A percentile compares a stretch with the other conserved stretches of the same genome.
Conservation (phyloP, 768 basidiomycete species). For the Boletus subparvulus region DNA sequence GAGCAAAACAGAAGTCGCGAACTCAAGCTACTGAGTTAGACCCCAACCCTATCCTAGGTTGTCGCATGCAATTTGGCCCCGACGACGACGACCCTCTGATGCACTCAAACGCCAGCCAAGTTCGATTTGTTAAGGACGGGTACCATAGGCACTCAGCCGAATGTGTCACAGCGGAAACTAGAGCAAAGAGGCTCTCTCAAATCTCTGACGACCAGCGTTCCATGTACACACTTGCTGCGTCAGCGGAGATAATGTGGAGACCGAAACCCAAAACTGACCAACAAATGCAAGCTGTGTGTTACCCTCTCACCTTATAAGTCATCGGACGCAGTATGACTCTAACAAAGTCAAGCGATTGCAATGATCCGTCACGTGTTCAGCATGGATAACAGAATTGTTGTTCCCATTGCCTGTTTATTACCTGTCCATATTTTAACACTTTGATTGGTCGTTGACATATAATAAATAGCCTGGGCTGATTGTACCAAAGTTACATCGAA, state of each 20-base stretch:
- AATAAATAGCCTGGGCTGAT: not conserved
- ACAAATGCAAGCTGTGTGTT: not conserved
- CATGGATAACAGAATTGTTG: too few species aligned
- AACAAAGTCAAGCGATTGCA: not conserved
- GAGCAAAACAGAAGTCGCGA: too few species aligned
- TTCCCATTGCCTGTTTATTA: not conserved
- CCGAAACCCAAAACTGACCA: conserved; percentile 38
- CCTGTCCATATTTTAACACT: not conserved
- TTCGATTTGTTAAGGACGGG: not conserved
- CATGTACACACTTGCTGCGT: conserved; percentile 22
- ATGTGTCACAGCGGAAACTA: conserved; percentile 1
- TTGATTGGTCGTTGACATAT: too few species aligned
- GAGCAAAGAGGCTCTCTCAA: conserved; percentile 17
- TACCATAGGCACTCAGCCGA: not conserved
- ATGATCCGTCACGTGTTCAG: conserved; percentile 16
- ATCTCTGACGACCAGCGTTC: conserved; percentile 27
- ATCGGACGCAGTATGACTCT: too few species aligned
- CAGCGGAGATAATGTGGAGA: conserved; percentile 23
- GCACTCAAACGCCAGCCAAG: not conserved
- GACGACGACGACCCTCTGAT: not conserved
- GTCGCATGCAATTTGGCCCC: not conserved
- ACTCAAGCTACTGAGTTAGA: not conserved
- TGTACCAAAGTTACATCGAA: not conserved
- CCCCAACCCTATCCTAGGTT: conserved; percentile 23
- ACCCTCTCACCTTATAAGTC: too few species aligned